Base-by-base conservation (phyloP, 805 yeast species). In the Candida alai region DNA sequence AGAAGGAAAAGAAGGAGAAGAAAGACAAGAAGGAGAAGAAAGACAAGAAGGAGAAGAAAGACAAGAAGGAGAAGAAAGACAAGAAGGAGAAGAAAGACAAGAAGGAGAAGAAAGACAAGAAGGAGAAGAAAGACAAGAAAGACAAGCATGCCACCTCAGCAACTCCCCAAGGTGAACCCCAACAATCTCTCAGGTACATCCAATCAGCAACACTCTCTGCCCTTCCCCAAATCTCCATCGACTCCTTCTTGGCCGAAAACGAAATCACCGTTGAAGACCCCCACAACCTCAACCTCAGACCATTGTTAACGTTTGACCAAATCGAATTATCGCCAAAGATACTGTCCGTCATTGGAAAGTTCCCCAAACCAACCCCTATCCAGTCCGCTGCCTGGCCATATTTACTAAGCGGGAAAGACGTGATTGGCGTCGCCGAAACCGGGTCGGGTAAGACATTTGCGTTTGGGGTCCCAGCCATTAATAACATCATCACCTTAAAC, bases 361-460 rank as follows among this genome's bases (percentile, higher is more conserved):
- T 85, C 65, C 82, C 86, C 11, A 80, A 78, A 49, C 99, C 98
- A 35, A 89, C 97, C 5, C 97, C 97, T 23, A 90, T 90, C 49
- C 98, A 90, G 67, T 75, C 96, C 20, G 86, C 78, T 28, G 75
- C 97, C 6, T 93, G 97, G 97, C 97, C 98, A 44, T 87, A 77
- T 53, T 63, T 90, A 34, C 63, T 88, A 32, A 63, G 75, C 14
- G 83, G 84, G 12, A 73, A 80, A 39, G 98, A 90, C 56, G 95
- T 89, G 17, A 76, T 90, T 45, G 98, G 97, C 58, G 96, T 90
- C 44, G 98, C 98, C 10, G 97, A 90, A 64, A 90, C 98, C 3
- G 98, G 98, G 24, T 86, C 96, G 1, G 98, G 98, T 53, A 90
- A 90, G 61, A 90, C 98, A 0, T 82, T 90, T 62, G 97, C 96